Percentiles rank a stretch among this genome's conserved stretches.
Conservation (phyloP, 2,329 filamentous ascomycete species). For the Myriosclerotinia curreyana region DNA sequence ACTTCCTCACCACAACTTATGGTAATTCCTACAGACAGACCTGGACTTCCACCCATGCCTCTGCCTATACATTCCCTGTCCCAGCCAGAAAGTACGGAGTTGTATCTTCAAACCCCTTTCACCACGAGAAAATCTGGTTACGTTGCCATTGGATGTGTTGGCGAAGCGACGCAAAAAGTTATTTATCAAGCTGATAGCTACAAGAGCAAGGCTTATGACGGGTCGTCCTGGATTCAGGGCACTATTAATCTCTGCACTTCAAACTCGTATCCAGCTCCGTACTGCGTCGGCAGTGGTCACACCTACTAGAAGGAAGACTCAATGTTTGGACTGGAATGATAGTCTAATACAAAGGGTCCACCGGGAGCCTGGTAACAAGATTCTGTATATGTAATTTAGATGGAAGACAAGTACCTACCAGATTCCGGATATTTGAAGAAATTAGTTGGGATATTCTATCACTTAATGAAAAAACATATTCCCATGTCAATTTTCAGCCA, state of each 20-base stretch:
- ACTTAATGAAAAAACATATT: background rate
- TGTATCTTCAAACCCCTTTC: conserved; percentile 13
- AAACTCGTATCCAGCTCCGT: background rate
- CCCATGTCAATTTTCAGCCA: background rate
- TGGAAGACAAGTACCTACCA: background rate
- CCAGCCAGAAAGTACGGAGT: background rate
- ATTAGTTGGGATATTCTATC: background rate
- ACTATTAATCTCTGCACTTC: conserved; percentile 13
- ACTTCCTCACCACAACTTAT: background rate
- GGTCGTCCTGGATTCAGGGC: conserved; percentile 9
- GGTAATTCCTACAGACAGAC: background rate
- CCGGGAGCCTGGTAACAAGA: background rate
- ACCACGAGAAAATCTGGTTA: background rate
- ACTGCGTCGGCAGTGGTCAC: background rate
- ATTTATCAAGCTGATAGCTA: conserved; percentile 12
- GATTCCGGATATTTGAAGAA: background rate
- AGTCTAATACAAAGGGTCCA: background rate
- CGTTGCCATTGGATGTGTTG: conserved; percentile 6
- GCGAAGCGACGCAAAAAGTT: background rate
- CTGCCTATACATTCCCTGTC: conserved; percentile 12
- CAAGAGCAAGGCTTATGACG: background rate
- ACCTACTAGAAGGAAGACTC: background rate
- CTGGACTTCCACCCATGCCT: conserved; percentile 3
- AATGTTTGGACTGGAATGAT: background rate
- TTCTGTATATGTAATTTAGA: background rate